phyloP scores from a whole-genome alignment of 2,329 filamentous ascomycete genomes.

The Diplodia intermedia region DNA sequence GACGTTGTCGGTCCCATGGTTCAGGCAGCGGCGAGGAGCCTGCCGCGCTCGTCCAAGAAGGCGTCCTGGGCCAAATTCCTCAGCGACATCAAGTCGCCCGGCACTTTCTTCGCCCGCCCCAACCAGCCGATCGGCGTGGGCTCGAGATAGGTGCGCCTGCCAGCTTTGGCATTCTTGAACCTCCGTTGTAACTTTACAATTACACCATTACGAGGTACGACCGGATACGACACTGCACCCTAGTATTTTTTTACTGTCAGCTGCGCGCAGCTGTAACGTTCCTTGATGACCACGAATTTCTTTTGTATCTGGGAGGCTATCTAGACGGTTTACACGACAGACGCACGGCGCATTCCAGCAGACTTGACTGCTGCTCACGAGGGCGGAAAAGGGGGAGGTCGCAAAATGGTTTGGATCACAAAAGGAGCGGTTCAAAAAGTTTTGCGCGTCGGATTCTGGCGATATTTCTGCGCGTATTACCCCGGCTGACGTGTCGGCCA shows the following conservation, averaged over 20 bases:
- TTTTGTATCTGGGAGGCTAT: constrained; percentile 38
- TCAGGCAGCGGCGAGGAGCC: constrained; percentile 50
- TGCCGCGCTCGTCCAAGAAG: constrained; percentile 46
- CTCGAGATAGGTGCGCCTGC: constrained; percentile 5
- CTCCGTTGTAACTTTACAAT: constrained; percentile 42
- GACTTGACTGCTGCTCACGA: not conserved
- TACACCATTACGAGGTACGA: constrained; percentile 47
- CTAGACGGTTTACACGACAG: constrained; percentile 26
- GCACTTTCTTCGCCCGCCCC: constrained; percentile 43
- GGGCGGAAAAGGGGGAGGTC: constrained; percentile 4
- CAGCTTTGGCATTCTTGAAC: constrained; percentile 27
- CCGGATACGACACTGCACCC: constrained; percentile 45
- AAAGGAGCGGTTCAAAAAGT: constrained; percentile 27
- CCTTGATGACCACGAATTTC: constrained; percentile 39
- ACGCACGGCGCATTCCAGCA: not conserved
- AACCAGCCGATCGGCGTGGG: constrained; percentile 33
- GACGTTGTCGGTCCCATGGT: constrained; percentile 95
- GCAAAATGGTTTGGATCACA: constrained; percentile 26
- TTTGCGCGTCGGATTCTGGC: constrained; percentile 8
- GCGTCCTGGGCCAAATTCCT: constrained; percentile 50
- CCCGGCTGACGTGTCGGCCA: not conserved
- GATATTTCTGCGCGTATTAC: constrained; percentile 16
- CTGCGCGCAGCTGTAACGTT: constrained; percentile 32
- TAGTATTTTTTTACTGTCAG: constrained; percentile 37
- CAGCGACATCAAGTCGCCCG: constrained; percentile 47